Percentiles rank a stretch among this genome's conserved stretches.
These are phyloP conservation scores for Penicillium turbatum DNA, from an alignment of 495 filamentous ascomycete species.

Conservation along the genomic window DNA sequence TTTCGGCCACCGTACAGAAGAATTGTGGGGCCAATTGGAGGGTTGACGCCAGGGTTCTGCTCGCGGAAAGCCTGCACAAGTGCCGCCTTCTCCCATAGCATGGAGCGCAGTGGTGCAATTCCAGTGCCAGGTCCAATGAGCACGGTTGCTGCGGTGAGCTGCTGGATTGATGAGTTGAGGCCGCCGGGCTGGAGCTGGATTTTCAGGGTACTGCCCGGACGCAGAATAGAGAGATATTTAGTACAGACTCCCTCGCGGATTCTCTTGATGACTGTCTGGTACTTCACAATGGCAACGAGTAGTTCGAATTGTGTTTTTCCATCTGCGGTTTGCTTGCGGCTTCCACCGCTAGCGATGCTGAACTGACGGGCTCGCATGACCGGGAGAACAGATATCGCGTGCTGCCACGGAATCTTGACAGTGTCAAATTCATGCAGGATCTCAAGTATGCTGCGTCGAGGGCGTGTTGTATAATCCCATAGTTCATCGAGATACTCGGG, in stretches of 20 bases:
- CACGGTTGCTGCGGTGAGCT: slow-evolving; percentile 57
- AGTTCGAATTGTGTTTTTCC: slow-evolving; percentile 60
- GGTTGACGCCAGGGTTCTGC: slow-evolving; percentile 26
- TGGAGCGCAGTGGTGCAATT: slow-evolving; percentile 77
- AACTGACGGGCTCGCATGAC: slow-evolving; percentile 76
- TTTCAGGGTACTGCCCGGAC: slow-evolving; percentile 49
- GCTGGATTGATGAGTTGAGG: slow-evolving; percentile 45
- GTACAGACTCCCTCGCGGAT: slow-evolving; percentile 87
- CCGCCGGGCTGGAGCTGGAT: slow-evolving; percentile 58
- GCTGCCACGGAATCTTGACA: slow-evolving; percentile 74
- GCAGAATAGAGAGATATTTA: slow-evolving; percentile 68
- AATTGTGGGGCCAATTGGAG: slow-evolving; percentile 31
- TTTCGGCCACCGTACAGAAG: slow-evolving; percentile 84
- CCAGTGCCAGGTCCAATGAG: slow-evolving; percentile 89
- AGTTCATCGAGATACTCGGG: slow-evolving; percentile 79
- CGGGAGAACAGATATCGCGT: slow-evolving; percentile 66
- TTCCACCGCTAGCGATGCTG: slow-evolving; percentile 76
- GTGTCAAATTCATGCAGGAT: slow-evolving; percentile 84
- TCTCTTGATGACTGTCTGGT: slow-evolving; percentile 80
- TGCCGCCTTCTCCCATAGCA: slow-evolving; percentile 64
- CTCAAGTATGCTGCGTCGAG: slow-evolving; percentile 86
- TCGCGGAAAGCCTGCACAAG: slow-evolving; percentile 39
- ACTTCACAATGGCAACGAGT: slow-evolving; percentile 86
- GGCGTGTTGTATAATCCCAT: slow-evolving; percentile 92
- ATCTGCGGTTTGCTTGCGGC: slow-evolving; percentile 36